Base-by-base conservation (phyloP, 805 yeast genomes). In the Wickerhamiella siamensis region DNA sequence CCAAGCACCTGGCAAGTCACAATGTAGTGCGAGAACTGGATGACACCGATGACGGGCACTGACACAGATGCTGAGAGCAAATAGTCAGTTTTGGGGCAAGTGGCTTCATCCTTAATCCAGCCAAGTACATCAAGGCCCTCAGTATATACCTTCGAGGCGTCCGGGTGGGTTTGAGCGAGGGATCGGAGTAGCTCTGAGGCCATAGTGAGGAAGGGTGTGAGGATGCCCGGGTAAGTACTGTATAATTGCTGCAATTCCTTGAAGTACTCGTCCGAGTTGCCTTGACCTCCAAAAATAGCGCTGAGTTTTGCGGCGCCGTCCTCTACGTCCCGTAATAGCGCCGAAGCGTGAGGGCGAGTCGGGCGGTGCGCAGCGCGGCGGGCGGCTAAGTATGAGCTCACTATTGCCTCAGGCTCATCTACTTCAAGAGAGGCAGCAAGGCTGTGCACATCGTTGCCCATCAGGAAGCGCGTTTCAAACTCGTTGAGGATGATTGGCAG, bases 251-350 rank as follows among this genome's bases (percentile, higher is more conserved):
- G 77, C 59, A 91, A 74, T 69, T 91, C 99, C 60, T 87, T 95
- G 54, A 91, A 91, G 69, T 84, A 91, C 61, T 91, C 96, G 59
- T 91, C 97, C 41, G 94, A 79, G 68, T 84, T 88, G 65, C 99
- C 99, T 69, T 91, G 99, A 57, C 99, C 99, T 60, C 99, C 98
- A 56, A 88, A 91, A 52, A 91, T 77, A 49, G 96, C 94, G 46
- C 72, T 75, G 43, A 87, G 63, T 46, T 70, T 67, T 36, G 87
- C 83, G 39, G 70, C 63, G 33, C 69, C 65, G 44, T 69, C 68
- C 40, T 66, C 57, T n/a, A 72, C 73, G 40, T 81, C 75, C 47
- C 75, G 69, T 59, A 84, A 71, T 44, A 88, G 69, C 40, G 80
- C 77, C 19, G 77, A 67, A 40, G 64, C 70, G 47, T 71, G 67